Percentiles rank a stretch among this genome's conserved stretches.
These are phyloP conservation scores for Ilex aquifolium DNA, from an alignment of 257 asterid genomes.

Conservation along the genomic window DNA sequence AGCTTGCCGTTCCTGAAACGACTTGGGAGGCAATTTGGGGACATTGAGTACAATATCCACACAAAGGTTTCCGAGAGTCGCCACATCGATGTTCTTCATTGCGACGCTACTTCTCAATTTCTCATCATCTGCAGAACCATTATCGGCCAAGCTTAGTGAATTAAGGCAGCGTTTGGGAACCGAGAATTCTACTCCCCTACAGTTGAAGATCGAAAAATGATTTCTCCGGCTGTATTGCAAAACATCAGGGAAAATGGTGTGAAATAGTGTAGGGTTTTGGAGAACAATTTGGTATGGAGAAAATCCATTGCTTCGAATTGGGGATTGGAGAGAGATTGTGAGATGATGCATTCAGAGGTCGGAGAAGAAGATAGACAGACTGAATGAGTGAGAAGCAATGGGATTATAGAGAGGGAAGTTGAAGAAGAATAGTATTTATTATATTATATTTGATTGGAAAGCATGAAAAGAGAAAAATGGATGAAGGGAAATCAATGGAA, in stretches of 20 bases:
- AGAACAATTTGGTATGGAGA: conserved; percentile 31
- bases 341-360: conserved; percentile 60
- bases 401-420: too few species aligned
- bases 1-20: conserved; percentile 54
- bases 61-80: conserved; percentile 85
- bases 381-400: too few species aligned
- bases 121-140: conserved; percentile 43
- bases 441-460: too few species aligned
- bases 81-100: conserved; percentile 66
- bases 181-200: conserved; percentile 41
- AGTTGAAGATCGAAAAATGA: conserved; percentile 28
- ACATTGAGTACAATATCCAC: conserved; percentile 86
- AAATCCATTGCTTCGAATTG: conserved; percentile 25
- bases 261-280: conserved; percentile 46
- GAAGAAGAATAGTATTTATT: too few species aligned
- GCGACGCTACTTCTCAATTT: conserved; percentile 25
- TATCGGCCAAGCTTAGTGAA: conserved; percentile 30
- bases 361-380: background rate
- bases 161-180: conserved; percentile 32
- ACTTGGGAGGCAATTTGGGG: conserved; percentile 73
- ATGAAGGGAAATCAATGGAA: too few species aligned
- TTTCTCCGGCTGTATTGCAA: too few species aligned
- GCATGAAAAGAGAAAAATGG: too few species aligned
- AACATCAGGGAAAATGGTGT: background rate
- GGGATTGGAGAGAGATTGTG: conserved; percentile 33